Evolutionary conservation across 2,329 filamentous ascomycete genomes (phyloP), one percentile per base, ranked within the genome.

Genomic region (Microdochium bolleyi): DNA sequence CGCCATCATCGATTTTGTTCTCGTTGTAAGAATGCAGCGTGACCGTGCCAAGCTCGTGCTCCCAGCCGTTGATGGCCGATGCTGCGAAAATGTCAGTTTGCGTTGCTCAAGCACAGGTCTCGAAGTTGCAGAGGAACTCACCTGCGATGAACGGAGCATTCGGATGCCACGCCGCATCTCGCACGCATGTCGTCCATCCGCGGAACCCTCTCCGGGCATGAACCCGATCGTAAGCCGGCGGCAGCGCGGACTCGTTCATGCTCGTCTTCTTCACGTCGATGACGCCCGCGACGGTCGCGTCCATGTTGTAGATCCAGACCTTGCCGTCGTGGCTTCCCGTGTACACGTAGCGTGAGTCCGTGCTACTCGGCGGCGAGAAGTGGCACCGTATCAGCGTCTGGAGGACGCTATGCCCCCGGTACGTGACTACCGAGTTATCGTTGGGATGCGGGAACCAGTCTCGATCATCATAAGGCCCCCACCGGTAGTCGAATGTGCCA

Each of bases 301-400:
- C 92, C 70, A 97, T 73, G 64, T 97, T 97, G 79, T 89, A 99
- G 44, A 97, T 81, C 61, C 91, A 92, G 0, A 96, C 88, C 54
- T 87, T 88, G 49, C 94, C 94, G 60, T 96, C 90, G 57, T 89
- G 84, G 61, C 89, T 95, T 22, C 94, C 94, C 21, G 87, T 88
- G 70, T 96, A 97, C 22, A 99, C 91, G 64, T 96, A 97, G 61
- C 90, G 80, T 9, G 88, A 91, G 65, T 96, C 88, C 2, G 90
- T 92, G 64, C 89, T 92, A 11, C 80, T 83, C 0, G 89, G 84
- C 0, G 94, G 94, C 30, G 89, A 94, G 70, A 99, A 99, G 70
- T 97, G 92, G 63, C 94, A 97, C 55, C 94, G 80, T 60, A 97
- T 96, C 41, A 97, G 76, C 1, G 94, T 97, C 62, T 89, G 87